Evolutionary conservation across 1,284 basidiomycete species (phyloP).

Genomic region (Tremellales sp.): DNA sequence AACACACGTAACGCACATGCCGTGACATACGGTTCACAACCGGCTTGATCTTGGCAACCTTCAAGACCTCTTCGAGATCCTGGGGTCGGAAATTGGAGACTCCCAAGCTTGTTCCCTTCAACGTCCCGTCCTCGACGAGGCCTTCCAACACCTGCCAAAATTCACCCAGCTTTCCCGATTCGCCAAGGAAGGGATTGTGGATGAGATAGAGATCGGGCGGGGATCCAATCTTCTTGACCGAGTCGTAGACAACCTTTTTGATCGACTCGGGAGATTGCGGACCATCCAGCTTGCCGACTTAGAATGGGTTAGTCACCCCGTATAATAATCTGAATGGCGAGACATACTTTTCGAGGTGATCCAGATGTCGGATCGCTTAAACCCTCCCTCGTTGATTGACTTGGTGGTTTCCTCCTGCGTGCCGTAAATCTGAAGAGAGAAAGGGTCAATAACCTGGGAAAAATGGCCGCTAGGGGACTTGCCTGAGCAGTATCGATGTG

Average conservation of each 20-base stretch:
- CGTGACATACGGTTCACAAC: conserved; percentile 75
- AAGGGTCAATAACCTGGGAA: conserved; percentile 6
- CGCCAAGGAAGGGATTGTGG: conserved; percentile 33
- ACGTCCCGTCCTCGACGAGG: conserved; percentile 53
- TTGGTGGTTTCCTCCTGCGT: conserved; percentile 49
- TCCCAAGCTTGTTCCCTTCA: conserved; percentile 54
- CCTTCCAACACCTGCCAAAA: conserved; percentile 45
- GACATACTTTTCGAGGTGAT: conserved; percentile 54
- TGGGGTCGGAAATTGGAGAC: conserved; percentile 44
- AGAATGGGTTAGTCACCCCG: not conserved
- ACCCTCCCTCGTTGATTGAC: conserved; percentile 47
- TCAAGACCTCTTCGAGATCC: conserved; percentile 37
- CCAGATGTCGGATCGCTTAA: conserved; percentile 51
- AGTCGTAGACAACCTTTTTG: conserved; percentile 20
- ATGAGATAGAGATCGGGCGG: conserved; percentile 37
- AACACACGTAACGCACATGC: too few species aligned
- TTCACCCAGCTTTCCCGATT: conserved; percentile 18
- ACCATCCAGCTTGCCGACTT: not conserved
- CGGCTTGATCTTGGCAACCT: conserved; percentile 58
- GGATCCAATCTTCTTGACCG: conserved; percentile 22
- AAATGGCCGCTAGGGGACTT: conserved; percentile 5
- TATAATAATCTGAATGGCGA: not conserved
- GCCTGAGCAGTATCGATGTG: conserved; percentile 46
- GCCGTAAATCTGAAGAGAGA: conserved; percentile 28
- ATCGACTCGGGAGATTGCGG: conserved; percentile 14